Conservation (phyloP, 1,139 yeast genomes). For the Meyerozyma smithsonii region DNA sequence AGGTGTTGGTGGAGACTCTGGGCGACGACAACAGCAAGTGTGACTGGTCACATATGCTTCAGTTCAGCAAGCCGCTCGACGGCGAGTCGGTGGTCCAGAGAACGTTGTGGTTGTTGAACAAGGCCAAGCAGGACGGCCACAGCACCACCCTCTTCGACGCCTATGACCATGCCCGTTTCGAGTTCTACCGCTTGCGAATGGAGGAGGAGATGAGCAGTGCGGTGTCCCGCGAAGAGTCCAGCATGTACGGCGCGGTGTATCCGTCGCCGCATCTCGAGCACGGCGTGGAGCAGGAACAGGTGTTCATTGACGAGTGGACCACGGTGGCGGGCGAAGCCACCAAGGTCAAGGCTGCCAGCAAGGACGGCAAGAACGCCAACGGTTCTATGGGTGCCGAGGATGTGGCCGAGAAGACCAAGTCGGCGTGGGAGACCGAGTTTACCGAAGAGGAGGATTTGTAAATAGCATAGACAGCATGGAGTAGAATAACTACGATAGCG, state of each 20-base stretch:
- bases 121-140: constrained; percentile 21
- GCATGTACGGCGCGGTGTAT: constrained; percentile 78
- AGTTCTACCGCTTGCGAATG: constrained; percentile 82
- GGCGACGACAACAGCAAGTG: constrained; percentile 49
- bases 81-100: constrained; percentile 95
- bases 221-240: constrained; percentile 78
- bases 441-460: constrained; percentile 5
- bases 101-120: constrained; percentile 62
- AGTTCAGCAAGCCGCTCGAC: constrained; percentile 68
- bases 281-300: constrained; percentile 71
- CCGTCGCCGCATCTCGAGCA: constrained; percentile 56
- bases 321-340: constrained; percentile 61
- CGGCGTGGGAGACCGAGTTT: constrained; percentile 27
- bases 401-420: constrained; percentile 15
- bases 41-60: constrained; percentile 80
- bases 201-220: constrained; percentile 73
- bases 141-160: constrained; percentile 53
- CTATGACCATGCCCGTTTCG: constrained; percentile 81
- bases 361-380: constrained; percentile 27
- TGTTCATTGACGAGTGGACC: constrained; percentile 68
- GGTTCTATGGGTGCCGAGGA: constrained; percentile 23
- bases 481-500: not conserved
- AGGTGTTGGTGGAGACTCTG: constrained; percentile 69
- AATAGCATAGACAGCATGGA: not conserved
- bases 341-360: constrained; percentile 40